Percentiles rank a stretch among this genome's conserved stretches.
Evolutionary conservation across 2,329 filamentous ascomycete genomes (phyloP).

Genomic region (Diaporthe citriasiana): DNA sequence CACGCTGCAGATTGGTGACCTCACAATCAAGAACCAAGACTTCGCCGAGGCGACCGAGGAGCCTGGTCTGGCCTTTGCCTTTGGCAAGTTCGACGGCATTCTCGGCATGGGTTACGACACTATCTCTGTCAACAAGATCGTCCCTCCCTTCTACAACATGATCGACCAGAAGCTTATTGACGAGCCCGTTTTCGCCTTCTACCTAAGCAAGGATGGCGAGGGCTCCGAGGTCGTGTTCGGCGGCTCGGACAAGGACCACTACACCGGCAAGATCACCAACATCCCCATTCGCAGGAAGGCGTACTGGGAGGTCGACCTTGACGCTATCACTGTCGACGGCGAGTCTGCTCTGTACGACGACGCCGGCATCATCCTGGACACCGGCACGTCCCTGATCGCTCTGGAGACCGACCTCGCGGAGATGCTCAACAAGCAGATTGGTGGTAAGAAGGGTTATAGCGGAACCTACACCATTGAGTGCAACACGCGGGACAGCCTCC

Average conservation of each 20-base stretch:
- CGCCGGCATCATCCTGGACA: constrained; percentile 97
- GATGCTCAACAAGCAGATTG: constrained; percentile 97
- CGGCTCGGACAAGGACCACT: constrained; percentile 86
- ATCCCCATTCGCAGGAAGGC: constrained; percentile 98
- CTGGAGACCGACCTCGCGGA: constrained; percentile 92
- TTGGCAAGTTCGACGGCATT: constrained; percentile 97
- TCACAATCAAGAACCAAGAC: constrained; percentile 89
- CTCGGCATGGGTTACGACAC: constrained; percentile 94
- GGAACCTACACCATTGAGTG: constrained; percentile 98
- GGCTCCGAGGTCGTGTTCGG: constrained; percentile 92
- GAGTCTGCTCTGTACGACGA: constrained; percentile 90
- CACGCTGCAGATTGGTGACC: constrained; percentile 86
- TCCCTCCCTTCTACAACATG: constrained; percentile 97
- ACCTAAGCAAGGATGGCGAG: constrained; percentile 83
- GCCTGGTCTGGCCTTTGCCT: constrained; percentile 96
- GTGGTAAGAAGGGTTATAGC: constrained; percentile 97
- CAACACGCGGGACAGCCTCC: constrained; percentile 83
- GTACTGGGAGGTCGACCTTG: constrained; percentile 99
- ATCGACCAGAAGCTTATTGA: constrained; percentile 90
- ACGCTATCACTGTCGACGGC: constrained; percentile 90
- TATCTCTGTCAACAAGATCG: constrained; percentile 96
- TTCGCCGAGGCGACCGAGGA: constrained; percentile 97
- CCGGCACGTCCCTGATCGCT: constrained; percentile 96
- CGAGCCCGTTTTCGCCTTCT: constrained; percentile 95
- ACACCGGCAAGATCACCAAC: constrained; percentile 88